These are phyloP conservation scores for Hypoxylon sp. DNA, from an alignment of 2,329 filamentous ascomycete genomes.

Conservation along the genomic window DNA sequence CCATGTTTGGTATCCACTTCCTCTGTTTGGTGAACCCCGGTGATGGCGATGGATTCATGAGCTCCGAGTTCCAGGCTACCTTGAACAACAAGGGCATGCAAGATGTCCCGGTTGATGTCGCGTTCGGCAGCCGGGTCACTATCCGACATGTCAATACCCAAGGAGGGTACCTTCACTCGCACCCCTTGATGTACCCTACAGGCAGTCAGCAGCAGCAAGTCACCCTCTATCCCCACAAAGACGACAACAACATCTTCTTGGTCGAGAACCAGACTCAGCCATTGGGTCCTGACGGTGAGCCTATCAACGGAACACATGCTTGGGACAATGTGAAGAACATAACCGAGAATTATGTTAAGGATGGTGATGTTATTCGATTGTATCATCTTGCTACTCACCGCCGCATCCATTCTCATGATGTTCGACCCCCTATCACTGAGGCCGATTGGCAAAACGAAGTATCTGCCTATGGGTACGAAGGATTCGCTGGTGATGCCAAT, in stretches of 20 bases:
- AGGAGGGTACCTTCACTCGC: conserved; percentile 96
- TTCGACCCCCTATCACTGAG: conserved; percentile 87
- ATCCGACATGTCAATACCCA: conserved; percentile 97
- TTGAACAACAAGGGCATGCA: conserved; percentile 97
- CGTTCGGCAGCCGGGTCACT: conserved; percentile 85
- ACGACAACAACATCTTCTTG: conserved; percentile 96
- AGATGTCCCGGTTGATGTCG: conserved; percentile 91
- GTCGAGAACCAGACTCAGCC: conserved; percentile 97
- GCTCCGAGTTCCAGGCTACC: conserved; percentile 97
- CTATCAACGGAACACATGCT: conserved; percentile 82
- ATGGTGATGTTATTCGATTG: conserved; percentile 84
- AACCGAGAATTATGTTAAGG: conserved; percentile 72
- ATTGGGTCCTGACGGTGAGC: conserved; percentile 77
- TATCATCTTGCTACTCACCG: conserved; percentile 88
- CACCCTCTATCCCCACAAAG: conserved; percentile 98
- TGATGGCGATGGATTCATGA: conserved; percentile 99
- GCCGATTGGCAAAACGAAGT: conserved; percentile 96
- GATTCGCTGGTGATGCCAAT: conserved; percentile 96
- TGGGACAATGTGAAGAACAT: conserved; percentile 81
- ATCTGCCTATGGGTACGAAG: conserved; percentile 96
- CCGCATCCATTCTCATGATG: conserved; percentile 95
- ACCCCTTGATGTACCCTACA: conserved; percentile 95
- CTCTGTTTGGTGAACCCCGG: conserved; percentile 92
- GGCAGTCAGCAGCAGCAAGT: conserved; percentile 99
- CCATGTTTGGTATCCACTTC: conserved; percentile 98